Conservation (phyloP, 2,329 filamentous ascomycete species). For the Calonectria multiphialidica region DNA sequence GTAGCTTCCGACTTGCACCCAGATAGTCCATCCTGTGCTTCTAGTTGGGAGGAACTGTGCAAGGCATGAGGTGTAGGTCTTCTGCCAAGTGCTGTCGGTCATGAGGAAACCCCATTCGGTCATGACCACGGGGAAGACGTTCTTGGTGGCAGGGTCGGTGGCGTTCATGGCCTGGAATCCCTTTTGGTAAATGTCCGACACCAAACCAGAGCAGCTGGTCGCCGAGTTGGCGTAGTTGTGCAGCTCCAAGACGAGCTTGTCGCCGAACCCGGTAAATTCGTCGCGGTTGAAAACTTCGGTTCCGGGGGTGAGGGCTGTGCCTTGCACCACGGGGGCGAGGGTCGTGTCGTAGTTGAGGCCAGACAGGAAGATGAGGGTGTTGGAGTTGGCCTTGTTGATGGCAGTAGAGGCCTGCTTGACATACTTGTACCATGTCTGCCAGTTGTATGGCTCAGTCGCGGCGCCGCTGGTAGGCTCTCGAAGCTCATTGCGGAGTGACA, state of each 20-base stretch:
- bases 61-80: slow-evolving; percentile 66
- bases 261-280: slow-evolving; percentile 61
- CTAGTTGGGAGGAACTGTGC: slow-evolving; percentile 60
- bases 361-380: slow-evolving; percentile 69
- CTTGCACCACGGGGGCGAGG: slow-evolving; percentile 63
- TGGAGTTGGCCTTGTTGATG: slow-evolving; percentile 63
- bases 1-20: slow-evolving; percentile 70
- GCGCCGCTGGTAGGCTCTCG: slow-evolving; percentile 55
- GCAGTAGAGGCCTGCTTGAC: slow-evolving; percentile 61
- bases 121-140: slow-evolving; percentile 56
- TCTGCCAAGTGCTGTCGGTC: slow-evolving; percentile 58
- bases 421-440: slow-evolving; percentile 67
- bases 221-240: slow-evolving; percentile 71
- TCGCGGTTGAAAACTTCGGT: slow-evolving; percentile 55
- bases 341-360: slow-evolving; percentile 69
- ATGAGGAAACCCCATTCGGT: slow-evolving; percentile 68
- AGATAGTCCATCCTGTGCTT: slow-evolving; percentile 68
- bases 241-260: slow-evolving; percentile 71
- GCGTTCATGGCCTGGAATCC: slow-evolving; percentile 66
- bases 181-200: slow-evolving; percentile 59
- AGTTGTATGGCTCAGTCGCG: slow-evolving; percentile 59
- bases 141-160: slow-evolving; percentile 49
- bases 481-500: slow-evolving; percentile 67
- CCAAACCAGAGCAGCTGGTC: slow-evolving; percentile 59
- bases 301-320: slow-evolving; percentile 60